A percentile compares a stretch with the other conserved stretches of the same genome.
These are phyloP conservation scores for Aeschynomene evenia DNA, from an alignment of 306 rosid genomes.

Conservation along the genomic window DNA sequence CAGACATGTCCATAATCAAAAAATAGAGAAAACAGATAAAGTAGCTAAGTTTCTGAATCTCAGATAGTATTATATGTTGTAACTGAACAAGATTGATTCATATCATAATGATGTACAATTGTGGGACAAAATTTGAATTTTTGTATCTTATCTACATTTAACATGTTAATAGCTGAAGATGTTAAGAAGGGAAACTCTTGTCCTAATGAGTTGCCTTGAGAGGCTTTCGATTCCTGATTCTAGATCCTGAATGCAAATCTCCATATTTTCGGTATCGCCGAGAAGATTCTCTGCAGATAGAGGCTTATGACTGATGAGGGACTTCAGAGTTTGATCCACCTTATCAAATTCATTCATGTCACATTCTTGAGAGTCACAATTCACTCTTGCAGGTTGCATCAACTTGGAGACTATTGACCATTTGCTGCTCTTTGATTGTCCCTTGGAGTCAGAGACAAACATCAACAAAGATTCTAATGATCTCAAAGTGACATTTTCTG, in stretches of 20 bases:
- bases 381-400: constrained; percentile 37
- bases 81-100: neutral
- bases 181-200: constrained; percentile 44
- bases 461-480: constrained; percentile 34
- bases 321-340: constrained; percentile 36
- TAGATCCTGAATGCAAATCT: constrained; percentile 31
- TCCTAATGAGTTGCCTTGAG: constrained; percentile 36
- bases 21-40: neutral
- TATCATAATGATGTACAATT: constrained; percentile 25
- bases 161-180: constrained; percentile 23
- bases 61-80: neutral
- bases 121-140: constrained; percentile 14
- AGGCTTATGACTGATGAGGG: constrained; percentile 24
- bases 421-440: constrained; percentile 33
- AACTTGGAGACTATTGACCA: constrained; percentile 38
- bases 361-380: constrained; percentile 27
- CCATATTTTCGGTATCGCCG: constrained; percentile 28
- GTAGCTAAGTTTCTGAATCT: constrained; percentile 8
- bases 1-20: neutral
- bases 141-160: neutral
- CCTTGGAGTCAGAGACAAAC: constrained; percentile 31
- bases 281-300: constrained; percentile 13
- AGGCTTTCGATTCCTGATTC: constrained; percentile 27
- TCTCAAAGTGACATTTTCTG: constrained; percentile 34
- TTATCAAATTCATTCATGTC: constrained; percentile 30